phyloP scores from a whole-genome alignment of 1,139 yeast species.

The Scheffersomyces parashehatae region DNA sequence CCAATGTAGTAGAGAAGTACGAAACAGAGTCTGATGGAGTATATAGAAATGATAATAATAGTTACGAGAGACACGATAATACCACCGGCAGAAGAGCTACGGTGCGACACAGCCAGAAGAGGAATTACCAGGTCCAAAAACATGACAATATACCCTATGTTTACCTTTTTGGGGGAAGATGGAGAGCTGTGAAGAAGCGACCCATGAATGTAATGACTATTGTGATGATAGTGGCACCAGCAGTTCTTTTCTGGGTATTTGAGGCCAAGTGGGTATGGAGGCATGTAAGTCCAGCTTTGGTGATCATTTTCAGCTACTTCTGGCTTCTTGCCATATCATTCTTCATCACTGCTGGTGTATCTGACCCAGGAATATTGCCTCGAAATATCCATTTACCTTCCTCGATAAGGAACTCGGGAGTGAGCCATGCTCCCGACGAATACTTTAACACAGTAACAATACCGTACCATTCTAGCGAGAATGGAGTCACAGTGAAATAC shows the following conservation, averaged over 20 bases:
- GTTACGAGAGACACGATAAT: constrained; percentile 4
- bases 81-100: too few species aligned
- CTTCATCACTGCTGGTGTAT: constrained; percentile 54
- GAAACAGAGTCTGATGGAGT: neutral
- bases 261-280: constrained; percentile 61
- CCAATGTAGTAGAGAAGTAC: constrained; percentile 19
- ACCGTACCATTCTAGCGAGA: constrained; percentile 40
- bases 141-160: constrained; percentile 33
- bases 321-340: constrained; percentile 52
- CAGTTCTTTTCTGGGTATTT: constrained; percentile 46
- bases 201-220: constrained; percentile 39
- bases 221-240: constrained; percentile 41
- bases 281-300: constrained; percentile 56
- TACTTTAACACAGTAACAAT: constrained; percentile 58
- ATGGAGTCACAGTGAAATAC: constrained; percentile 45
- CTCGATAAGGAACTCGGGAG: constrained; percentile 12
- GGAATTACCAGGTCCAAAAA: constrained; percentile 38
- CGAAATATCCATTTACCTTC: constrained; percentile 59
- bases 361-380: constrained; percentile 78
- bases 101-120: constrained; percentile 1
- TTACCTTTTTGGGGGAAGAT: constrained; percentile 67
- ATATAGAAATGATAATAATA: too few species aligned
- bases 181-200: constrained; percentile 41
- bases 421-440: constrained; percentile 54
- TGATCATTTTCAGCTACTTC: constrained; percentile 57